Evolutionary conservation across 1,284 basidiomycete genomes (phyloP).

Genomic region (Boletus sp.): DNA sequence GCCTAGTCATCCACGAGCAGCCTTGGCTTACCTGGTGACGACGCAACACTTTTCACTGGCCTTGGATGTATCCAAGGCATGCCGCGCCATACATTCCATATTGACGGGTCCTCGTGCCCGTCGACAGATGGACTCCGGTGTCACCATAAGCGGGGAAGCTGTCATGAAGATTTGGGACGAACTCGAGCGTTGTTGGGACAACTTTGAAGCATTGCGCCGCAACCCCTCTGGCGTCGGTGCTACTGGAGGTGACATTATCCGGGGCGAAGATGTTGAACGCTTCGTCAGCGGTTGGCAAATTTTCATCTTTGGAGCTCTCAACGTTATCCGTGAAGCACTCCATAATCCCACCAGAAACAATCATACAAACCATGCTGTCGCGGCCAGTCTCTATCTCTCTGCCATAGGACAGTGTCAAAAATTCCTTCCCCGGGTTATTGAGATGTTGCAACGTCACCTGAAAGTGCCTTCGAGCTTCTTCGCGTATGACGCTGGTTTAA

Average conservation of each 20-base stretch:
- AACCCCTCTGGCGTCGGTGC: conserved; percentile 31
- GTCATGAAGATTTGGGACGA: conserved; percentile 75
- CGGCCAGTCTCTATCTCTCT: conserved; percentile 40
- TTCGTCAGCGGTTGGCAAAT: conserved; percentile 51
- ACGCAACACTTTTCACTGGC: conserved; percentile 53
- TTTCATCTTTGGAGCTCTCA: conserved; percentile 49
- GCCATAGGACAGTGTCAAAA: conserved; percentile 48
- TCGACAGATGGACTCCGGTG: conserved; percentile 46
- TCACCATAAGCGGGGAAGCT: conserved; percentile 52
- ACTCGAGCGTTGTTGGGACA: conserved; percentile 78
- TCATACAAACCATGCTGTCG: conserved; percentile 30
- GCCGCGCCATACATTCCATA: conserved; percentile 68
- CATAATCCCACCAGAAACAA: conserved; percentile 2
- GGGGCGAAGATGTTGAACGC: conserved; percentile 59
- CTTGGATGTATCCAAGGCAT: conserved; percentile 65
- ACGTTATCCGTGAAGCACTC: conserved; percentile 38
- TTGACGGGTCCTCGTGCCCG: conserved; percentile 73
- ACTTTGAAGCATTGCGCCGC: conserved; percentile 63
- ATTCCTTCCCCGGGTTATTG: conserved; percentile 54
- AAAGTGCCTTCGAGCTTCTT: conserved; percentile 52
- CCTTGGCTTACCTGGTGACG: conserved; percentile 26
- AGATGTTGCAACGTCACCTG: conserved; percentile 59
- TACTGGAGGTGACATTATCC: conserved; percentile 39
- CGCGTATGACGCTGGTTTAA: conserved; percentile 75
- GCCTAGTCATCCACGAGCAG: conserved; percentile 32